Evolutionary conservation across 192 early-diverging fungal species (phyloP).

Genomic region (Coemansia sp.): DNA sequence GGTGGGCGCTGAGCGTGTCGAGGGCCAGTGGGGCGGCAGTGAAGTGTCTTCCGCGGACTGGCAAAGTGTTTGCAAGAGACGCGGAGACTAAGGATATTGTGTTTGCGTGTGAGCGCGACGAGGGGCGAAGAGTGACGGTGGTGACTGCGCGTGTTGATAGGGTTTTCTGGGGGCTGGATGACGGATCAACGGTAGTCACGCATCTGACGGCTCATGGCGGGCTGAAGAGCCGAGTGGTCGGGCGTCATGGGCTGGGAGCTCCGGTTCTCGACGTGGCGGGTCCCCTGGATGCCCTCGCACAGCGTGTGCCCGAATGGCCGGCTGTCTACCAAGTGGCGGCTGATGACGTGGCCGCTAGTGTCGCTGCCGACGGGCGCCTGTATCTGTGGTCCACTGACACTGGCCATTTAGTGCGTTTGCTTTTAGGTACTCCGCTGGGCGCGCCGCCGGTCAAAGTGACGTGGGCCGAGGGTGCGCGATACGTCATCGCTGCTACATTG

Average conservation of each 20-base stretch:
- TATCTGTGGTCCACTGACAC: constrained; percentile 29
- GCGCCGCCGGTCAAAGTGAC: constrained; percentile 23
- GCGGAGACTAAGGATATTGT: constrained; percentile 17
- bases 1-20: constrained; percentile 41
- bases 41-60: constrained; percentile 17
- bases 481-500: constrained; percentile 22
- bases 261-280: constrained; percentile 27
- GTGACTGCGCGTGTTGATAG: constrained; percentile 26
- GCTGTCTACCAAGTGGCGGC: background rate
- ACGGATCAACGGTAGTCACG: constrained; percentile 18
- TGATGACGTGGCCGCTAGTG: constrained; percentile 19
- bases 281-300: constrained; percentile 24
- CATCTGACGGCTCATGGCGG: constrained; percentile 23
- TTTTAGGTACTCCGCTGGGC: background rate
- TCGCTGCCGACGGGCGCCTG: constrained; percentile 21
- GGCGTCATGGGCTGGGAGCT: background rate
- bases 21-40: constrained; percentile 4
- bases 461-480: constrained; percentile 33
- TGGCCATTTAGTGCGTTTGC: constrained; percentile 5
- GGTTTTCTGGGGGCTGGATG: constrained; percentile 29
- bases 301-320: constrained; percentile 22
- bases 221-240: background rate
- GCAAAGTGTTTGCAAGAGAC: constrained; percentile 30
- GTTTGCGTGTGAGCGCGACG: constrained; percentile 15
- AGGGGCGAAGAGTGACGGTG: constrained; percentile 3